Evolutionary conservation across 768 basidiomycete genomes (phyloP).

Genomic region (Leccinellum albellum): DNA sequence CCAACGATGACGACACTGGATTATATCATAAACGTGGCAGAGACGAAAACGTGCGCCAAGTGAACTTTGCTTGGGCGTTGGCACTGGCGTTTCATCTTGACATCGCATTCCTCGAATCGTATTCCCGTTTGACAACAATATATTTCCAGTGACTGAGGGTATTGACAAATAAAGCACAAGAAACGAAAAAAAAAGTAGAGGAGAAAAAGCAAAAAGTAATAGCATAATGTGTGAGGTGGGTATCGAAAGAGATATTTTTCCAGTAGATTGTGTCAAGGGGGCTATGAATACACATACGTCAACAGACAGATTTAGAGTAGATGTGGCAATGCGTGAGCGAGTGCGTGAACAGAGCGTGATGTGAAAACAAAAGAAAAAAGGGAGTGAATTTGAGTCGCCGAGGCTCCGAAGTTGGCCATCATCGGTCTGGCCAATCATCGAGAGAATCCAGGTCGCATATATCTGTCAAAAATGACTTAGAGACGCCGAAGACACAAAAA

Average conservation of each 20-base stretch:
- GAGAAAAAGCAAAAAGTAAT: not conserved
- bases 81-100: too few species aligned
- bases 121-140: constrained; percentile 1
- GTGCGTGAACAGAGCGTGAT: not conserved
- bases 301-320: constrained; percentile 17
- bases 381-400: not conserved
- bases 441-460: constrained; percentile 28
- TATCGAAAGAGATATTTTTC: not conserved
- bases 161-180: not conserved
- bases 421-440: constrained; percentile 20
- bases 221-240: constrained; percentile 6
- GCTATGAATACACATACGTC: constrained; percentile 20
- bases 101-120: not conserved
- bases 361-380: constrained; percentile 1
- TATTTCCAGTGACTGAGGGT: constrained; percentile 7
- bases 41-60: too few species aligned
- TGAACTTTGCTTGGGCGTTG: too few species aligned
- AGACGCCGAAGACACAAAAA: not conserved
- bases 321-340: constrained; percentile 17
- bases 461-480: constrained; percentile 19
- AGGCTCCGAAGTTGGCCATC: constrained; percentile 1
- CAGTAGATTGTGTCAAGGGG: not conserved
- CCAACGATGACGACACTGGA: too few species aligned
- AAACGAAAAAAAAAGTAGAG: not conserved
- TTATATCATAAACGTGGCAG: too few species aligned